phyloP scores from a whole-genome alignment of 2,329 filamentous ascomycete species.

The Dactylellina sp. region DNA sequence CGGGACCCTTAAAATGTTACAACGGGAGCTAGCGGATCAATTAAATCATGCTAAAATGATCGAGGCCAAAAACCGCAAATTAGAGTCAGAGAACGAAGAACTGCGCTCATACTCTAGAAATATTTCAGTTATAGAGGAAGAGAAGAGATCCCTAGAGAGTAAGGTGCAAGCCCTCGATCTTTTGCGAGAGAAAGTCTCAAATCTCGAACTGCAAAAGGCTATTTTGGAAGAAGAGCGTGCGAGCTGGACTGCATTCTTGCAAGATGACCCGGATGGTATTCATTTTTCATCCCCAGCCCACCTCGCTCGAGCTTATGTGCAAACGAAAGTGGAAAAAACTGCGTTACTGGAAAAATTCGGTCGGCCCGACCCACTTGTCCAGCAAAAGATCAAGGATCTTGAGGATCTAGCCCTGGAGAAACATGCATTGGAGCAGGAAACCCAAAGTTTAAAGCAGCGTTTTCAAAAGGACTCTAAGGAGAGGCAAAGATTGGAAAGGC shows the following conservation, averaged over 20 bases:
- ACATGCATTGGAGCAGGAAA: constrained; percentile 72
- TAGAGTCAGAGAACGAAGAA: constrained; percentile 81
- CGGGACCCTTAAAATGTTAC: constrained; percentile 85
- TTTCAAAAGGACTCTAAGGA: constrained; percentile 73
- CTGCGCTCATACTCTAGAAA: constrained; percentile 84
- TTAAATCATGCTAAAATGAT: constrained; percentile 88
- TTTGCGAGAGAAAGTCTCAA: constrained; percentile 80
- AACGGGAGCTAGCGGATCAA: constrained; percentile 88
- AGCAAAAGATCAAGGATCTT: constrained; percentile 80
- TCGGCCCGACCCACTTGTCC: constrained; percentile 79
- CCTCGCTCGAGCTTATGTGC: constrained; percentile 83
- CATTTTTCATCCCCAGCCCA: constrained; percentile 90
- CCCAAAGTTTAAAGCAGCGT: constrained; percentile 75
- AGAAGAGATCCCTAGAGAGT: constrained; percentile 84
- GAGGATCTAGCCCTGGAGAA: constrained; percentile 77
- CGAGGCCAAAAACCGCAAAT: constrained; percentile 82
- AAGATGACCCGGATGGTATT: constrained; percentile 73
- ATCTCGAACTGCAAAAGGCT: constrained; percentile 83
- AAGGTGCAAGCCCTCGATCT: constrained; percentile 80
- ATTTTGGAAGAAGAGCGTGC: constrained; percentile 87
- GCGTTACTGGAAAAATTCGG: constrained; percentile 85
- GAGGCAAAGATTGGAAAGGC: constrained; percentile 81
- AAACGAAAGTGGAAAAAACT: constrained; percentile 82
- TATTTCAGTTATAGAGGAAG: constrained; percentile 94
- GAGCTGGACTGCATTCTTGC: constrained; percentile 87